Evolutionary conservation across 73 alveolate genomes (phyloP), one percentile per base, ranked within the genome.

Genomic region (Paramecium primaurelia): DNA sequence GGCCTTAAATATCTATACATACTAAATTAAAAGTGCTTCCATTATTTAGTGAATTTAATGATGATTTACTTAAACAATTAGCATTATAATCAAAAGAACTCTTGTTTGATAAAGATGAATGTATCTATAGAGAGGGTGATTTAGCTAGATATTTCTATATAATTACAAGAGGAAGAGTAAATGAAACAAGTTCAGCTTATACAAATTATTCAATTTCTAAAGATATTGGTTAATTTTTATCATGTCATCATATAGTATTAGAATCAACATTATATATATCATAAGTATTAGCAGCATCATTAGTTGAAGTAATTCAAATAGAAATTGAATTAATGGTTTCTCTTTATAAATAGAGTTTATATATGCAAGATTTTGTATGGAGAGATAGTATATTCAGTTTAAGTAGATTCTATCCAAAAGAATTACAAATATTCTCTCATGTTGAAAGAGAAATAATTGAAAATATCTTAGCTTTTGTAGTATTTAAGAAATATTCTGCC

Each of bases 131-230:
- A 26, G 94, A 89, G 42, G 94, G 94, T 18, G 92, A 89, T 11
- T 71, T 71, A 36, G 92, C 94, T 45, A 89, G 88, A 89, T 73
- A 89, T 83, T 40, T 89, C 38, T 89, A 71, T 54, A 83, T 89
- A 7, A 89, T 89, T 34, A 89, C 94, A 14, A 89, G 94, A 89
- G 94, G 94, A 40, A 71, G 94, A 71, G 94, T 85, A 11, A 89
- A 59, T 25, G 94, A 89, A 51, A 80, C 77, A 10, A 32, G 59
- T 44, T 71, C 49, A 22, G 30, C 18, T 71, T 16, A 7, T 25
- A 54, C 1, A 4, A 14, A 44, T 71, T 89, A 44, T 47, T 49
- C 86, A 40, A 47, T 58, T 20, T 16, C 40, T 28, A 89, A 54
- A 73, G 94, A 89, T 34, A 68, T 89, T 28, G 86, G 92, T 16